Conservation (phyloP, 2,329 filamentous ascomycete genomes). For the Botrytis galanthina region DNA sequence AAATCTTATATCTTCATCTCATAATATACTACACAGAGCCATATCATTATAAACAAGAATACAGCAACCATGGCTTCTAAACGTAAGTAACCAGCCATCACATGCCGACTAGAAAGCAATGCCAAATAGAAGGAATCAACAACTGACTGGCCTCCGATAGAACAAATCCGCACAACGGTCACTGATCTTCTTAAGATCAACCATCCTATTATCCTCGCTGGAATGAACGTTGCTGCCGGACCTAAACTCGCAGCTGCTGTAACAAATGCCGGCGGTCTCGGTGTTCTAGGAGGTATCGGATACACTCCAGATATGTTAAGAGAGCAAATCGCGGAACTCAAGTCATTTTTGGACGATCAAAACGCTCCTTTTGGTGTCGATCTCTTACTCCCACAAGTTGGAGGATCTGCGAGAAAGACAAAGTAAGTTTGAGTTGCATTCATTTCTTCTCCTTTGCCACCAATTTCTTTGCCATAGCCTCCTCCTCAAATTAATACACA, state of each 20-base stretch:
- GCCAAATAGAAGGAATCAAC: background rate
- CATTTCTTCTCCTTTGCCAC: constrained; percentile 19
- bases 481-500: constrained; percentile 23
- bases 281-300: constrained; percentile 91
- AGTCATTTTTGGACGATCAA: constrained; percentile 83
- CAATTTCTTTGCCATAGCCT: background rate
- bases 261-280: constrained; percentile 92
- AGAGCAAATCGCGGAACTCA: constrained; percentile 93
- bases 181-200: constrained; percentile 98
- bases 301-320: constrained; percentile 97
- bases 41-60: constrained; percentile 16
- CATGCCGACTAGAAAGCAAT: constrained; percentile 25
- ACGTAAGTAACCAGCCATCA: constrained; percentile 57
- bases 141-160: constrained; percentile 45
- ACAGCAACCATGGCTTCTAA: constrained; percentile 67
- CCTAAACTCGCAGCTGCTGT: constrained; percentile 95
- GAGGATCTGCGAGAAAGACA: constrained; percentile 90
- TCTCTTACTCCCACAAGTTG: constrained; percentile 89
- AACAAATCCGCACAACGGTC: constrained; percentile 84
- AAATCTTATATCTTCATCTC: constrained; percentile 15
- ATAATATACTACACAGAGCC: constrained; percentile 7
- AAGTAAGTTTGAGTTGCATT: constrained; percentile 60
- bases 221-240: constrained; percentile 98
- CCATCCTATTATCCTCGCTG: constrained; percentile 91
- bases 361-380: constrained; percentile 95